Conservation (phyloP, 2,329 filamentous ascomycete genomes). For the Botrytis paeoniae region DNA sequence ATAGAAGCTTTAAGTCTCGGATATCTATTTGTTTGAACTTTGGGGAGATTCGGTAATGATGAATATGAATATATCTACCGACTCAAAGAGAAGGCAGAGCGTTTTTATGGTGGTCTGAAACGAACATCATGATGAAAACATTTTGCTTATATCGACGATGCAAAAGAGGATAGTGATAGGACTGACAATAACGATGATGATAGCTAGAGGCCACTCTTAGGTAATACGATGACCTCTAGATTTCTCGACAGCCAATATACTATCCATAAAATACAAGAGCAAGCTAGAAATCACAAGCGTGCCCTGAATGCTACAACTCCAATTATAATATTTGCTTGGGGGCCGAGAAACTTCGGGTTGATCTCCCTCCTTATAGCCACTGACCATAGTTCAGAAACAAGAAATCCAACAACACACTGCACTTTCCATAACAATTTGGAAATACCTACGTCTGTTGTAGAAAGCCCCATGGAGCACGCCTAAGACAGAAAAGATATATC, state of each 20-base stretch:
- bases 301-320: not conserved
- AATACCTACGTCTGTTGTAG: not conserved
- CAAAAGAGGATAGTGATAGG: not conserved
- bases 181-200: not conserved
- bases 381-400: not conserved
- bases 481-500: not conserved
- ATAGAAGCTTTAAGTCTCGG: not conserved
- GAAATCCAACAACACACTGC: not conserved
- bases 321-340: not conserved
- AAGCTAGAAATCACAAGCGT: not conserved
- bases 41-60: not conserved
- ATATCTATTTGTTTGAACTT: not conserved
- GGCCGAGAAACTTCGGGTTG: not conserved
- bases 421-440: not conserved
- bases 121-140: no score
- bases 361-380: not conserved
- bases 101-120: no score
- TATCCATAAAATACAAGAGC: not conserved
- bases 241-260: not conserved
- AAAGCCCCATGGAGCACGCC: fast-evolving
- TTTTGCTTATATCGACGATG: no score
- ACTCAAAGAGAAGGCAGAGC: no score
- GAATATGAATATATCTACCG: no score
- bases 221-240: not conserved
- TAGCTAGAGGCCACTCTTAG: not conserved